Evolutionary conservation across 148 eudicot species (phyloP).

Genomic region (Euryodendron excelsum): DNA sequence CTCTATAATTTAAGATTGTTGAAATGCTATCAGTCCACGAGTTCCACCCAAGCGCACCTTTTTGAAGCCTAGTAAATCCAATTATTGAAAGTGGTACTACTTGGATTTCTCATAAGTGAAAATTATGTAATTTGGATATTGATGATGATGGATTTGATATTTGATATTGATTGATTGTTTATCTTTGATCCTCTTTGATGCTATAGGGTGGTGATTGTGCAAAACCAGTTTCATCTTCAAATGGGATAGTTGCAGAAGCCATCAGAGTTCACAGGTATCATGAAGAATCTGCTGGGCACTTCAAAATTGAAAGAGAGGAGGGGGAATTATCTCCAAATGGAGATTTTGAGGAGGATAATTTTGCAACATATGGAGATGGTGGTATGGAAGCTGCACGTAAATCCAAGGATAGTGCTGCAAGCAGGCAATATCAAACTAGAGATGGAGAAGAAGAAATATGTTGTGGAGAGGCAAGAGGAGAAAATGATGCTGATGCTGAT

Average conservation of each 20-base stretch:
- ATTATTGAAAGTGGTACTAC: neutral
- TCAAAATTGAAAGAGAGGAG: conserved; percentile 72
- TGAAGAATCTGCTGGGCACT: conserved; percentile 39
- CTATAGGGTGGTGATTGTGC: conserved; percentile 49
- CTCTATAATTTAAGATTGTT: neutral
- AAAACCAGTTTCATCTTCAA: conserved; percentile 35
- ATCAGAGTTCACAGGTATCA: conserved; percentile 23
- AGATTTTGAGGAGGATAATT: conserved; percentile 61
- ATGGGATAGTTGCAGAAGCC: conserved; percentile 35
- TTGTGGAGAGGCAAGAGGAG: conserved; percentile 29
- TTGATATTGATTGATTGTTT: neutral
- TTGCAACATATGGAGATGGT: conserved; percentile 45
- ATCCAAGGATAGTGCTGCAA: conserved; percentile 31
- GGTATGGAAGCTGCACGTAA: conserved; percentile 32
- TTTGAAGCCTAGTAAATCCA: neutral
- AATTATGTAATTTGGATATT: neutral
- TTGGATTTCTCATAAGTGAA: neutral
- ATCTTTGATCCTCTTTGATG: conserved; percentile 9
- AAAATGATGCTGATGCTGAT: conserved; percentile 50
- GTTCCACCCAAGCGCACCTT: no score
- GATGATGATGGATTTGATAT: neutral
- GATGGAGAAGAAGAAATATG: conserved; percentile 24
- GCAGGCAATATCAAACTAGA: conserved; percentile 30
- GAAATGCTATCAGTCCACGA: neutral
- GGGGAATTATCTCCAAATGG: conserved; percentile 77